Evolutionary conservation across 768 basidiomycete genomes (phyloP), one percentile per base, ranked within the genome.

Genomic region (Pleurotus salmoneostramineus): DNA sequence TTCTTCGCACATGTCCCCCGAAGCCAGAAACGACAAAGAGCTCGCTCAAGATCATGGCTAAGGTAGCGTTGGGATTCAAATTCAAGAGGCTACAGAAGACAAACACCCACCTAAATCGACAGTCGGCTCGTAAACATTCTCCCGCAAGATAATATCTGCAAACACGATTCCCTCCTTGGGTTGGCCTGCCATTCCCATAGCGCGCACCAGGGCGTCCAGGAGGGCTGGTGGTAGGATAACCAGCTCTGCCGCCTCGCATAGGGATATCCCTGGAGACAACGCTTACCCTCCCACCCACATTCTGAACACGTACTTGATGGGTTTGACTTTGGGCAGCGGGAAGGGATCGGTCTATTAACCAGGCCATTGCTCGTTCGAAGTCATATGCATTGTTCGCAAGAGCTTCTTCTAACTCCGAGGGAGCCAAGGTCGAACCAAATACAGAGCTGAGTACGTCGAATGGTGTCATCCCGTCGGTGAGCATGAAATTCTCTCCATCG

Each of bases 81-180:
- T 3, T 10, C 59, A 55, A 48, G 3, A 47, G 21, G 21, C 15
- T 47, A 27, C 21, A 27, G 3, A 37, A 40, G 21, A 60, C 56
- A 27, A 31, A 43, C 12, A 52, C 84, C 62, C 64, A 96, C 96
- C 94, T 98, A 78, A 98, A 99, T 57, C 96, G 86, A 74, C 97
- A 98, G 74, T 99, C 97, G 44, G 95, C 92, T 48, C 97, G 76
- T 58, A 98, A 75, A 68, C 97, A 99, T 71, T 98, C 95, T 12
- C 97, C 97, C 5, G 93, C 92, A 27, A 99, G 83, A 74, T 95
- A 99, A 69, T 98, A 98, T 56, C 97, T 80, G 71, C 97, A 99
- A 31, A 99, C 95, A 58, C 93, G 78, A 65, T 87, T 89, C 7
- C 86, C 87, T 48, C 82, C 81, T 51, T 78, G 74, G 0, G 71